phyloP scores from a whole-genome alignment of 129 eudicot genomes.

The Scalesia atractyloides region DNA sequence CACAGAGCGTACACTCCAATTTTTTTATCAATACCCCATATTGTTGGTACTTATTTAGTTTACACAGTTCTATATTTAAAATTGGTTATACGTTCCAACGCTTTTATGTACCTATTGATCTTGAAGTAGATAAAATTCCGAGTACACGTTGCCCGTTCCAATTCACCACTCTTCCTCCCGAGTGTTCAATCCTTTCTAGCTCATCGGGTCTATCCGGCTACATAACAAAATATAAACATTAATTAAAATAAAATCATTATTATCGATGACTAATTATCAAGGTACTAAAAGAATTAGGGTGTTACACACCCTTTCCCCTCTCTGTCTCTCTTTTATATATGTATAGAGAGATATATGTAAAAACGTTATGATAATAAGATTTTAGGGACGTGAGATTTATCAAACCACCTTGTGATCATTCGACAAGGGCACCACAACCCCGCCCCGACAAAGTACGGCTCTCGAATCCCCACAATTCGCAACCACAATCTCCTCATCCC shows the following conservation, averaged over 20 bases:
- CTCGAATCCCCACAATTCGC: constrained; percentile 83
- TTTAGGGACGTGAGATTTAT: no score
- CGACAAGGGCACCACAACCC: constrained; percentile 47
- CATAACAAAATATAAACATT: background rate
- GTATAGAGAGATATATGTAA: no score
- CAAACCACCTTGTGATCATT: constrained; percentile 65
- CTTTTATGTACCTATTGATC: constrained; percentile 55
- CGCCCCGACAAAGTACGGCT: constrained; percentile 54
- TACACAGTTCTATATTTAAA: no score
- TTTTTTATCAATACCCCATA: no score
- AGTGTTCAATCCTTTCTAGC: constrained; percentile 56
- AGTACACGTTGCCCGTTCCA: constrained; percentile 63
- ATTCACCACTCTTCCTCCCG: constrained; percentile 65
- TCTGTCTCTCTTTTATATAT: no score
- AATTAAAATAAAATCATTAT: background rate
- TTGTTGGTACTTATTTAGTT: no score
- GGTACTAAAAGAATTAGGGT: no score
- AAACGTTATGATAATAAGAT: no score
- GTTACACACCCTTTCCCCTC: no score
- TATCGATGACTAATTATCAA: no score
- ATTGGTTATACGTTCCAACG: no score
- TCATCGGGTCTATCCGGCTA: constrained; percentile 80
- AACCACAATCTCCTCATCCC: constrained; percentile 56
- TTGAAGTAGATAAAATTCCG: constrained; percentile 69
- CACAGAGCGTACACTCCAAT: no score